Conservation (phyloP, 2,329 filamentous ascomycete species). For the Aspergillus unguis region DNA sequence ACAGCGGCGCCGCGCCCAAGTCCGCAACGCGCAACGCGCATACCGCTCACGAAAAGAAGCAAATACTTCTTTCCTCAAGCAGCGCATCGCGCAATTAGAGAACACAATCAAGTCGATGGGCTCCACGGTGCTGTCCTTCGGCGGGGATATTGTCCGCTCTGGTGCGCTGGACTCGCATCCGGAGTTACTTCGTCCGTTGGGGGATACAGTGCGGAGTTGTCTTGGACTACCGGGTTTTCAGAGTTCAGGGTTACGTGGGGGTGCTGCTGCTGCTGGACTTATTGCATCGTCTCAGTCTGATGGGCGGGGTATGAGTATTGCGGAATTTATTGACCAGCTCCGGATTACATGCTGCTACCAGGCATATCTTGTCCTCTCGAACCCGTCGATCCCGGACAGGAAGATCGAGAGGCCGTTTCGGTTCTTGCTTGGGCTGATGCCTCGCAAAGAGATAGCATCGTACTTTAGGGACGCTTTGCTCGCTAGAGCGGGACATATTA, state of each 20-base stretch:
- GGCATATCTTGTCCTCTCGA: constrained; percentile 16
- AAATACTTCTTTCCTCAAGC: constrained; percentile 17
- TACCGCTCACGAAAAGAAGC: constrained; percentile 28
- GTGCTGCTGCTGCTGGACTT: neutral
- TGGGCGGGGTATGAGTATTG: constrained; percentile 15
- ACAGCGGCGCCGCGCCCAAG: constrained; percentile 25
- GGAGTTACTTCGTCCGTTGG: constrained; percentile 14
- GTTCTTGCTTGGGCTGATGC: constrained; percentile 22
- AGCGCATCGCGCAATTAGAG: constrained; percentile 21
- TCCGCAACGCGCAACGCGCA: constrained; percentile 25
- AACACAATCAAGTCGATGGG: constrained; percentile 23
- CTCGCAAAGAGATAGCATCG: constrained; percentile 13
- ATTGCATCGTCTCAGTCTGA: neutral
- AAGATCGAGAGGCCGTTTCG: constrained; percentile 21
- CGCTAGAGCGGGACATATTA: constrained; percentile 15
- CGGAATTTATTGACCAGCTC: constrained; percentile 19
- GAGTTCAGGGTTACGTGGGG: neutral
- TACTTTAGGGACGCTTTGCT: constrained; percentile 20
- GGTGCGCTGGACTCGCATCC: constrained; percentile 20
- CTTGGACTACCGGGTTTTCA: constrained; percentile 9
- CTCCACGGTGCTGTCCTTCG: constrained; percentile 21
- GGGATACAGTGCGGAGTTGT: constrained; percentile 21
- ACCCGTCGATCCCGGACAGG: constrained; percentile 14
- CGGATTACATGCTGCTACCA: constrained; percentile 21
- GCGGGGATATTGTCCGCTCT: constrained; percentile 21